Evolutionary conservation across 169 alveolate species (phyloP).

Genomic region (Plasmodium coatneyi): DNA sequence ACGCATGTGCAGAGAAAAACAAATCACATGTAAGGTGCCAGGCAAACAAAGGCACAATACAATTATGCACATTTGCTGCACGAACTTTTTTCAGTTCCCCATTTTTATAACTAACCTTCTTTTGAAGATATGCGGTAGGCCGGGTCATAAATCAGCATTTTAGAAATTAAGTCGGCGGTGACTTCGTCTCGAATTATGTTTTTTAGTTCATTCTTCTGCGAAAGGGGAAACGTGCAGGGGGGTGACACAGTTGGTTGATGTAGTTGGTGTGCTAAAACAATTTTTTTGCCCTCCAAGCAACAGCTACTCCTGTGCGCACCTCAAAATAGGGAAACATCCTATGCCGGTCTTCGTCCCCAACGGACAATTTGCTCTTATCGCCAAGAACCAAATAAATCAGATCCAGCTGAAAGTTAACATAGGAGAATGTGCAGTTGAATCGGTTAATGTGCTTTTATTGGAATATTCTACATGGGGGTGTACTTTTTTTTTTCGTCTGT

Average conservation of each 20-base stretch:
- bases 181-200: constrained; percentile 20
- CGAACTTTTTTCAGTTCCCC: background rate
- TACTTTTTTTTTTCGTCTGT: background rate
- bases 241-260: background rate
- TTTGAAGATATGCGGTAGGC: constrained; percentile 58
- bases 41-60: background rate
- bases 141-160: constrained; percentile 73
- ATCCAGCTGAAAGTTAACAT: constrained; percentile 30
- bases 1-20: background rate
- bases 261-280: background rate
- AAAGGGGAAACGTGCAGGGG: background rate
- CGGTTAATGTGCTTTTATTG: background rate
- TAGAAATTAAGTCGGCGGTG: constrained; percentile 38
- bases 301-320: background rate
- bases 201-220: constrained; percentile 38
- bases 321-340: constrained; percentile 73
- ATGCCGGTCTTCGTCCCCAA: constrained; percentile 19
- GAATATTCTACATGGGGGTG: background rate
- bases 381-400: constrained; percentile 58
- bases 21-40: background rate
- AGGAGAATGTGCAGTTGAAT: background rate
- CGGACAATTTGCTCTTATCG: constrained; percentile 13
- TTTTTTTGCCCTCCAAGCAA: background rate
- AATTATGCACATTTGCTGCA: background rate
- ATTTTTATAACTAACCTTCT: constrained; percentile 38